A percentile compares a stretch with the other conserved stretches of the same genome.
Evolutionary conservation across 2,329 filamentous ascomycete species (phyloP).

Genomic region (Colletotrichum sp.): DNA sequence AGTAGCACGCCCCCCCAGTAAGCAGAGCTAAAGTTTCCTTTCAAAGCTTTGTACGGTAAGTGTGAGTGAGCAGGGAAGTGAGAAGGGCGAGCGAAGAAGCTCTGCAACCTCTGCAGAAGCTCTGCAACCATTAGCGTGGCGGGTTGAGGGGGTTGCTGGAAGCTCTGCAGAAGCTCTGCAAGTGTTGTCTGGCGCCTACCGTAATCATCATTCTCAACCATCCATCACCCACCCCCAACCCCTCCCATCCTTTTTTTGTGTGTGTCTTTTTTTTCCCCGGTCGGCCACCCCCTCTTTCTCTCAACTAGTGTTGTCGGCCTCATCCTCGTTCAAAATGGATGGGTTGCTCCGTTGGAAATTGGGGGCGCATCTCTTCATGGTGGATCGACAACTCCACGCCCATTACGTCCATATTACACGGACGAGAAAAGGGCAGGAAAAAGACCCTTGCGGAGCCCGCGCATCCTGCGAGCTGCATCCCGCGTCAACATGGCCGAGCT

Average conservation of each 20-base stretch:
- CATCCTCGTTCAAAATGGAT: background rate
- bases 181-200: background rate
- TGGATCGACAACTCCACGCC: constrained; percentile 16
- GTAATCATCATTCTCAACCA: background rate
- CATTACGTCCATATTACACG: constrained; percentile 13
- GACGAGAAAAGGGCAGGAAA: background rate
- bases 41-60: constrained; percentile 9
- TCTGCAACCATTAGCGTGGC: constrained; percentile 16
- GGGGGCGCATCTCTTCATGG: background rate
- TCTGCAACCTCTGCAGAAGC: constrained; percentile 14
- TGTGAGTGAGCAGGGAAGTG: background rate
- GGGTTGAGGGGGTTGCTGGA: constrained; percentile 9
- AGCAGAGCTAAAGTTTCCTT: background rate
- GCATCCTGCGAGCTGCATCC: background rate
- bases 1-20: background rate
- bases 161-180: constrained; percentile 19
- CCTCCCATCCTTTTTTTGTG: background rate
- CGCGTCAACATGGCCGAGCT: background rate
- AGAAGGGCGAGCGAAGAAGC: background rate
- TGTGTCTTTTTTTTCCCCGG: background rate
- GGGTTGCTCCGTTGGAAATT: background rate
- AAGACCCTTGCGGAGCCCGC: background rate
- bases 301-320: background rate
- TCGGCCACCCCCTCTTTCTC: background rate
- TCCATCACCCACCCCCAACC: background rate